phyloP scores from a whole-genome alignment of 2,329 filamentous ascomycete species.

The Fonsecaea erecta region DNA sequence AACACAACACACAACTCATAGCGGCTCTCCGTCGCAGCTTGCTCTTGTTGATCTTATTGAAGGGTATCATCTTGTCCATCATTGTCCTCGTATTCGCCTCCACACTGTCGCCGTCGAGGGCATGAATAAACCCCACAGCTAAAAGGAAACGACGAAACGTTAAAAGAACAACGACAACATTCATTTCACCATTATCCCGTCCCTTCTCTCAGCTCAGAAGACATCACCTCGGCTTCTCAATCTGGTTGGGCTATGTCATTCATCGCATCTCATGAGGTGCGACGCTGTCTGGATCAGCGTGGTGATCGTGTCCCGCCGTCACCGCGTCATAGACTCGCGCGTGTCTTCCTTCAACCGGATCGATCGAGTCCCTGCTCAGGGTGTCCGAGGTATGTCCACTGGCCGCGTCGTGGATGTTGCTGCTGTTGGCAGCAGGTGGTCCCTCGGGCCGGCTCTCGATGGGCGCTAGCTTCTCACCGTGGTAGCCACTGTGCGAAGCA shows the following conservation, averaged over 20 bases:
- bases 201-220: neutral
- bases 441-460: slow-evolving; percentile 31
- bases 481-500: slow-evolving; percentile 27
- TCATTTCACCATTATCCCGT: neutral
- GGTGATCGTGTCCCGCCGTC: slow-evolving; percentile 26
- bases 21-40: neutral
- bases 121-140: too few species aligned
- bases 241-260: neutral
- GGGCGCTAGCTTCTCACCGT: slow-evolving; percentile 29
- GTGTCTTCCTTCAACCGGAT: slow-evolving; percentile 14
- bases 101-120: too few species aligned
- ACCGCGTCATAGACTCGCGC: slow-evolving; percentile 21
- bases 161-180: neutral
- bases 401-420: slow-evolving; percentile 7
- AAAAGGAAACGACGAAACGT: too few species aligned
- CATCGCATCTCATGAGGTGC: slow-evolving; percentile 30
- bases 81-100: neutral
- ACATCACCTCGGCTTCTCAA: neutral
- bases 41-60: neutral
- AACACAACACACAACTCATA: neutral
- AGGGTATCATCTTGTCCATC: slow-evolving; percentile 1
- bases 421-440: slow-evolving; percentile 10
- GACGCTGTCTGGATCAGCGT: slow-evolving; percentile 24
- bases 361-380: slow-evolving; percentile 7
- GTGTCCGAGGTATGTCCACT: slow-evolving; percentile 19